Percentiles rank a stretch among this genome's conserved stretches.
Evolutionary conservation across 495 filamentous ascomycete species (phyloP).

Genomic region (Penicillium silybi): DNA sequence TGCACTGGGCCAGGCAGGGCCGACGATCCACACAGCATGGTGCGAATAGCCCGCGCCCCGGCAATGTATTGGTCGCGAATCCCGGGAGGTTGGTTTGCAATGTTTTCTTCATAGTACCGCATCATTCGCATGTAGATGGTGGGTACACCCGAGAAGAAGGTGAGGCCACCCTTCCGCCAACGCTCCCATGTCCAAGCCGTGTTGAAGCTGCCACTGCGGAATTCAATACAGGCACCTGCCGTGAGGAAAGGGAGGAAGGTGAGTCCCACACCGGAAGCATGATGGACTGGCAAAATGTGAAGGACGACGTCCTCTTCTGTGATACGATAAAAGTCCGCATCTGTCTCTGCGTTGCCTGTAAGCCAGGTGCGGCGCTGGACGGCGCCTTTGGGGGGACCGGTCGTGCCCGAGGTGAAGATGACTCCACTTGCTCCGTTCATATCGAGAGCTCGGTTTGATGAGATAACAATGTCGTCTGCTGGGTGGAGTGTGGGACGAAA

Average conservation of each 20-base stretch:
- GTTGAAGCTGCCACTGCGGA: conserved; percentile 42
- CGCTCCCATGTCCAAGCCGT: conserved; percentile 48
- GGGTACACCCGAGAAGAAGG: conserved; percentile 48
- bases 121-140: conserved; percentile 51
- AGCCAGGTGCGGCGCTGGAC: conserved; percentile 31
- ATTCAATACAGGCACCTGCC: conserved; percentile 43
- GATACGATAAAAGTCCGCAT: conserved; percentile 26
- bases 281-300: conserved; percentile 46
- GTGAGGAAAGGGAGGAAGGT: conserved; percentile 45
- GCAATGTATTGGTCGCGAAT: conserved; percentile 28
- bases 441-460: conserved; percentile 22
- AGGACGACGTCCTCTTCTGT: conserved; percentile 24
- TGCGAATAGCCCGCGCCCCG: conserved; percentile 37
- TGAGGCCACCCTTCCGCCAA: conserved; percentile 39
- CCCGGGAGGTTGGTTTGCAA: conserved; percentile 17
- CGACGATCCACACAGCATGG: conserved; percentile 43
- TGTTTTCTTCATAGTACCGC: conserved; percentile 39
- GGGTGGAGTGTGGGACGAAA: conserved; percentile 7
- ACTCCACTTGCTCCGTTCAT: conserved; percentile 25
- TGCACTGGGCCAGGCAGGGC: conserved; percentile 44
- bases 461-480: conserved; percentile 16
- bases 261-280: conserved; percentile 45
- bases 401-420: conserved; percentile 46
- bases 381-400: conserved; percentile 46
- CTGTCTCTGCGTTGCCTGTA: conserved; percentile 22